These are phyloP conservation scores for Priceomyces castillae DNA, from an alignment of 805 yeast species.

Conservation along the genomic window DNA sequence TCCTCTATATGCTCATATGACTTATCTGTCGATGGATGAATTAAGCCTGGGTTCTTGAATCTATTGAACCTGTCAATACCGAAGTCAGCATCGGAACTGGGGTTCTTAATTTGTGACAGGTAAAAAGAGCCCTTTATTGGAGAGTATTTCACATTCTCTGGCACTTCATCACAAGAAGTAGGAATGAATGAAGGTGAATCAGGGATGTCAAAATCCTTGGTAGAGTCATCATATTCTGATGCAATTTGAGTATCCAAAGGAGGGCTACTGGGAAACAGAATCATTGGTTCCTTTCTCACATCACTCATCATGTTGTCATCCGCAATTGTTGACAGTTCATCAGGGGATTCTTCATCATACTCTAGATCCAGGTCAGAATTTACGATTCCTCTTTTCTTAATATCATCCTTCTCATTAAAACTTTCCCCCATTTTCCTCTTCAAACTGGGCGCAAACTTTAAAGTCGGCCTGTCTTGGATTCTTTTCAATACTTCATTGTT, in stretches of 20 bases:
- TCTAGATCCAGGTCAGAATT: conserved; percentile 13
- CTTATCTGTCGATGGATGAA: conserved; percentile 33
- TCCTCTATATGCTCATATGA: conserved; percentile 20
- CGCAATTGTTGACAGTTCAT: conserved; percentile 9
- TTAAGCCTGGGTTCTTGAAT: conserved; percentile 26
- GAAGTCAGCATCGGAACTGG: conserved; percentile 43
- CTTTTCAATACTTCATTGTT: conserved; percentile 4
- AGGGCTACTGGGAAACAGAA: conserved; percentile 37
- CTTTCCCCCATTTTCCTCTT: conserved; percentile 44
- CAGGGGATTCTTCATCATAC: conserved; percentile 14
- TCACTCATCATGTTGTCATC: conserved; percentile 1
- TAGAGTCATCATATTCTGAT: conserved; percentile 31
- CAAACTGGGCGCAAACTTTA: conserved; percentile 28
- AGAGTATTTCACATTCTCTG: background rate
- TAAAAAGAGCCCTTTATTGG: background rate
- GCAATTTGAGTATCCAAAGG: conserved; percentile 32
- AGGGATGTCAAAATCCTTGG: conserved; percentile 20
- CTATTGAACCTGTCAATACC: conserved; percentile 51
- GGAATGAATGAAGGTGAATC: conserved; percentile 23
- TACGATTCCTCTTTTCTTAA: conserved; percentile 31
- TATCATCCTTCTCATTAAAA: conserved; percentile 41
- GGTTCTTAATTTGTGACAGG: conserved; percentile 1
- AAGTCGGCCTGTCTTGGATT: conserved; percentile 15
- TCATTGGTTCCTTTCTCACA: conserved; percentile 1
- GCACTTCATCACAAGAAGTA: conserved; percentile 5